Base-by-base conservation (phyloP, 306 rosid genomes). In the Cucumis cinereus region DNA sequence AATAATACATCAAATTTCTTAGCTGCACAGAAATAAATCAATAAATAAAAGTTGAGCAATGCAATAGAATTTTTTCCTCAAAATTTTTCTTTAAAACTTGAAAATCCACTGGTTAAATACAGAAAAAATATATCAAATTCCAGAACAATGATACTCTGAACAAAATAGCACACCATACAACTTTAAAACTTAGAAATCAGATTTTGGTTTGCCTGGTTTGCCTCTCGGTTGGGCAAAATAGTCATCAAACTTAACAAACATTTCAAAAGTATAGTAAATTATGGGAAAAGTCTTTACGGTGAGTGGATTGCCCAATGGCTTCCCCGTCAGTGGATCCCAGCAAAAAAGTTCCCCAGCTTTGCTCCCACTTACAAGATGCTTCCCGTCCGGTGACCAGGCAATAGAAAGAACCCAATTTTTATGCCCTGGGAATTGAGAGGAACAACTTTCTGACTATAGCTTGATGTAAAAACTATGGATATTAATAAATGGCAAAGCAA, bases 371-470 rank as follows among this genome's bases (percentile, higher is more conserved):
- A 90, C 97, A 80, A 94, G 94, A 90, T 94, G 76, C 81, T 84
- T 90, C 50, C 96, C 93, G 79, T 94, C 97, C 2, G 95, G 96
- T 71, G 99, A 94, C 99, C 97, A 94, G 23, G 93, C 92, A 86
- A 92, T 87, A 77, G 89, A 90, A 68, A 94, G 99, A 76, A 94
- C 99, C 97, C 95, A 92, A 79, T 88, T 94, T 83, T 82, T 90
- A 84, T 94, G 96, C 67, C 99, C 97, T 94, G 85, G 62, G 73
- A 30, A 69, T 81, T 74, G 79, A 52, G n/a, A 47, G 35, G 63
- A 52, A 54, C 3, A 73, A 28, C 49, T 47, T 53, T 15, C 52
- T 62, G 47, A 43, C 6, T 16, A 19, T 47, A 77, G 62, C 70
- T 50, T 77, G 36, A 36, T 43, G 11, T 15, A 77, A 14, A 47